Conservation (phyloP, 202 grass and related monocot species). For the Elaeis oleifera region DNA sequence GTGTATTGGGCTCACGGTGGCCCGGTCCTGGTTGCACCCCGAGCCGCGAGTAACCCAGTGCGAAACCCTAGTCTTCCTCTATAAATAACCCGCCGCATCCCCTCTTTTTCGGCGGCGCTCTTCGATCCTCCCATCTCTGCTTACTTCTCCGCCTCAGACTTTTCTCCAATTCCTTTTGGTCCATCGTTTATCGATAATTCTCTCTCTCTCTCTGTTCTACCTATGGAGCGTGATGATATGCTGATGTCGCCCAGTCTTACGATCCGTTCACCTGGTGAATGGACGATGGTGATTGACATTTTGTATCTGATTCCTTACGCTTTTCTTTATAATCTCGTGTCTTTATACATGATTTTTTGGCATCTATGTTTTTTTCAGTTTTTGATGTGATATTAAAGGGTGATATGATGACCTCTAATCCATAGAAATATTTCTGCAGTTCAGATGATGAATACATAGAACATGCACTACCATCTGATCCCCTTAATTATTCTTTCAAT, state of each 20-base stretch:
- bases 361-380: neutral
- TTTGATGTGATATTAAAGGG: neutral
- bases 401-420: constrained; percentile 15
- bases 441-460: constrained; percentile 12
- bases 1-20: no score
- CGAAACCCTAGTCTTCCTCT: no score
- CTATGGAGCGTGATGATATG: constrained; percentile 36
- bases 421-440: constrained; percentile 14
- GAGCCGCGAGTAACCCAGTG: no score
- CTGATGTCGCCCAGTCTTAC: constrained; percentile 52
- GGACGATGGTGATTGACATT: constrained; percentile 43
- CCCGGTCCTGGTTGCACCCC: no score
- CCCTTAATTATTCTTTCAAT: neutral
- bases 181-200: no score
- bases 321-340: neutral
- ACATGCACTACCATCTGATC: constrained; percentile 35
- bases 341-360: neutral
- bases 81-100: no score
- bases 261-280: constrained; percentile 5
- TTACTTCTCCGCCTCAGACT: no score
- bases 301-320: constrained; percentile 20
- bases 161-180: no score
- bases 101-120: no score
- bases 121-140: no score
- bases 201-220: neutral